Base-by-base conservation (phyloP, 495 filamentous ascomycete species). In the Umbilicaria muhlenbergii region DNA sequence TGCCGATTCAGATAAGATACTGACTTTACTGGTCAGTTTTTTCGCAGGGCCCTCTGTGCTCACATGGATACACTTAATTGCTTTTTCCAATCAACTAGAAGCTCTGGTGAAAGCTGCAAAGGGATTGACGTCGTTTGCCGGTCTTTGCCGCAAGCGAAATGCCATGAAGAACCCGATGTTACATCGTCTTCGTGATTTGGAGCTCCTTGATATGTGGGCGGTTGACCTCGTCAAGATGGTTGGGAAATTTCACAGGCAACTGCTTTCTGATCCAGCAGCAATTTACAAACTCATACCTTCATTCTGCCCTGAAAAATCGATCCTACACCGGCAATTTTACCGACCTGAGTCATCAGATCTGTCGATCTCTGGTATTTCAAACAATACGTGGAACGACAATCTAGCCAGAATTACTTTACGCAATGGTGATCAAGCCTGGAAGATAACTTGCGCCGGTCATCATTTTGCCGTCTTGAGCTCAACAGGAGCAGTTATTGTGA, bases 171-270 rank as follows among this genome's bases (percentile, higher is more conserved):
- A 38, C 10, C 52, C 52, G 2, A 3, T 41, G 0, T 38, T 40
- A 15, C 41, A 55, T 4, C 50, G 43, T 5, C 34, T 50, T 11
- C 39, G 32, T 5, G 54, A 58, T 1, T 41, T 51, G 6, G 53
- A 51, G 2, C 32, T 60, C n/a, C 38, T 65, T 7, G 52, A 61
- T 17, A 41, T 47, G 3, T 70, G 67, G 67, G 48, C 59, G 5
- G 51, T 48, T n/a, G 67, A 69, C 40, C 42, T 70, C 0, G 47
- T 60, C 6, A 64, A 66, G 35, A 24, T 67, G 3, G 42, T 57
- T 13, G 60, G 58, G 2, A 67, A 64, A 36, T 69, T 67, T 44
- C 58, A 54, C 13, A 39, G 11, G 2, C 35, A 53, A 18, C 41
- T 68, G 1, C 19, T 41, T 3, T n/a, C 34, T 8, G 40, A 57